Conservation (phyloP, 306 rosid species). For the Cicer yamashitae region DNA sequence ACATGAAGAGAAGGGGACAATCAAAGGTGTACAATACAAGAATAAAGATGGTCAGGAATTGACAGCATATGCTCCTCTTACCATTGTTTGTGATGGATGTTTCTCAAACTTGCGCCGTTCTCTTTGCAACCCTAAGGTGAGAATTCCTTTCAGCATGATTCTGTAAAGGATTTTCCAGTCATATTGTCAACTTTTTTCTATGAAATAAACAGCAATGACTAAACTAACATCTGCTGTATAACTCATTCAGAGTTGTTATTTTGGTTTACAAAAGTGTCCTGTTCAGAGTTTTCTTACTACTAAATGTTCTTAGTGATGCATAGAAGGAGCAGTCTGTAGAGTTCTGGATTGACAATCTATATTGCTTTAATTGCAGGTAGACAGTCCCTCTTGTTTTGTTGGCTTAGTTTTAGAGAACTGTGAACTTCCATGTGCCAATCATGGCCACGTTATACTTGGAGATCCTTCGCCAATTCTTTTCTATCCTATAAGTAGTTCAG, state of each 20-base stretch:
- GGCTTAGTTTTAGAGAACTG: constrained; percentile 88
- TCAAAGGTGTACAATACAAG: constrained; percentile 92
- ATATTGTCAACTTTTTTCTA: constrained; percentile 16
- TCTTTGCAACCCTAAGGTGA: constrained; percentile 90
- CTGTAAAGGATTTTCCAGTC: constrained; percentile 8
- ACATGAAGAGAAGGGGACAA: constrained; percentile 82
- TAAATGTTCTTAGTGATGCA: not conserved
- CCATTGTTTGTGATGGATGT: constrained; percentile 97
- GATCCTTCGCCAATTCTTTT: constrained; percentile 97
- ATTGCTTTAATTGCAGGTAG: constrained; percentile 69
- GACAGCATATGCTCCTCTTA: constrained; percentile 81
- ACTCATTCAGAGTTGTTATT: constrained; percentile 1
- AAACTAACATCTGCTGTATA: not conserved
- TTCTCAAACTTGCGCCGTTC: constrained; percentile 97
- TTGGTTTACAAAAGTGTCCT: not conserved
- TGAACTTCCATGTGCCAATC: constrained; percentile 89
- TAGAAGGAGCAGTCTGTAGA: constrained; percentile 7
- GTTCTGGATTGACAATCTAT: constrained; percentile 30
- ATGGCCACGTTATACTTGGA: constrained; percentile 89
- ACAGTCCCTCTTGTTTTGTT: constrained; percentile 90
- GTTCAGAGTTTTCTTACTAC: constrained; percentile 11
- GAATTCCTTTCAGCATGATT: constrained; percentile 40
- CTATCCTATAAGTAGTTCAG: constrained; percentile 91
- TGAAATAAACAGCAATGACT: constrained; percentile 1
- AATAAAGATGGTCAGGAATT: constrained; percentile 73